A percentile compares a stretch with the other conserved stretches of the same genome.
Evolutionary conservation across 495 filamentous ascomycete species (phyloP).

Genomic region (Recurvomyces mirabilis): DNA sequence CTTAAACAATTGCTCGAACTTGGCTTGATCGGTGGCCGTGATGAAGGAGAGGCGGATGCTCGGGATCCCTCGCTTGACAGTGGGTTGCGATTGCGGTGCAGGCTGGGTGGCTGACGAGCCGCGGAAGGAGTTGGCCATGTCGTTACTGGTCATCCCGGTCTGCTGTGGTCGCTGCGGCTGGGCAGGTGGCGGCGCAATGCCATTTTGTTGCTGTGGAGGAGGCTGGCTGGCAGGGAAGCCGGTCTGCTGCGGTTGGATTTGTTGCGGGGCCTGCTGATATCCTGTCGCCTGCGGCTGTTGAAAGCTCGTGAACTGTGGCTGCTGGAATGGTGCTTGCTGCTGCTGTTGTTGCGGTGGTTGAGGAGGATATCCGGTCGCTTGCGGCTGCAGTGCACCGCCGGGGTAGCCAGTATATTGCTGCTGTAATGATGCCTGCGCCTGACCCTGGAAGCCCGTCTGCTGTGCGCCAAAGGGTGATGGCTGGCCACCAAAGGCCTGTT

Average conservation of each 20-base stretch:
- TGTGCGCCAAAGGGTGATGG: constrained; percentile 13
- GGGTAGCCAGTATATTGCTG: constrained; percentile 44
- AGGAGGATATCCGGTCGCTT: constrained; percentile 47
- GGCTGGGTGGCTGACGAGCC: constrained; percentile 38
- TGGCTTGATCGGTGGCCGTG: constrained; percentile 87
- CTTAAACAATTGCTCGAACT: constrained; percentile 97
- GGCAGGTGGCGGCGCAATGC: constrained; percentile 35
- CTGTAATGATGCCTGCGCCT: constrained; percentile 28
- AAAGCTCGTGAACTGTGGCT: too few relatives aligned
- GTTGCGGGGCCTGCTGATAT: constrained; percentile 26
- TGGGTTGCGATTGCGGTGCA: constrained; percentile 38
- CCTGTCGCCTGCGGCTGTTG: constrained; percentile 32
- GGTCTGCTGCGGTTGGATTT: constrained; percentile 29
- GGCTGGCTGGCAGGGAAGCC: constrained; percentile 24
- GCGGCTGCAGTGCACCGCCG: constrained; percentile 38
- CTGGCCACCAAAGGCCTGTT: constrained; percentile 35
- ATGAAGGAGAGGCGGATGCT: constrained; percentile 93
- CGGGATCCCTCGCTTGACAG: constrained; percentile 59
- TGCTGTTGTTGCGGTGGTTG: constrained; percentile 35
- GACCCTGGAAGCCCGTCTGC: background rate
- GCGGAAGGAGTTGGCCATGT: constrained; percentile 80
- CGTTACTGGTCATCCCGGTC: constrained; percentile 55
- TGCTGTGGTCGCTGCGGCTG: constrained; percentile 31
- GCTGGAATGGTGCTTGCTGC: constrained; percentile 36
- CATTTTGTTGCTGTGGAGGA: constrained; percentile 29